Conservation (phyloP, 495 filamentous ascomycete species). For the Lepidopterella palustris region DNA sequence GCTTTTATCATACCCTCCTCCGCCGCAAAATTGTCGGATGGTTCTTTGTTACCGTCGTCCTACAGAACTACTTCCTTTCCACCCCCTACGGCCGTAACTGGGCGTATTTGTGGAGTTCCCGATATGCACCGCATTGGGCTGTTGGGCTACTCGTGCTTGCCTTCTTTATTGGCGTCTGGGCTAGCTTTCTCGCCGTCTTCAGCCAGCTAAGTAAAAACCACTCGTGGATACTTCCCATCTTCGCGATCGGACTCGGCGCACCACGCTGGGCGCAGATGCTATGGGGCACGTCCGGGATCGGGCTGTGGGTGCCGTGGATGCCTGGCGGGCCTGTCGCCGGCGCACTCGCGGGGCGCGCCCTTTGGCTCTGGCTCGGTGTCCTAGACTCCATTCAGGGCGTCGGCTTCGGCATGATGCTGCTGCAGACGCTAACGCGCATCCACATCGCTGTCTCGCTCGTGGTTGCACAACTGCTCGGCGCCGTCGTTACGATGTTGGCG, state of each 20-base stretch:
- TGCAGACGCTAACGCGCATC: conserved; percentile 56
- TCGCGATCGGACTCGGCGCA: conserved; percentile 56
- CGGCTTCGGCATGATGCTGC: conserved; percentile 58
- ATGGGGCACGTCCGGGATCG: conserved; percentile 54
- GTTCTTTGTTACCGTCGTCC: conserved; percentile 55
- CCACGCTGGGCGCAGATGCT: conserved; percentile 62
- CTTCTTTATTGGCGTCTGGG: conserved; percentile 58
- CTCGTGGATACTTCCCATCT: conserved; percentile 60
- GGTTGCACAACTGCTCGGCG: conserved; percentile 51
- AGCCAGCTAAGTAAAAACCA: conserved; percentile 47
- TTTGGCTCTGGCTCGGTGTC: conserved; percentile 65
- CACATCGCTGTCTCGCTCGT: conserved; percentile 52
- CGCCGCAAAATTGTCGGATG: conserved; percentile 55
- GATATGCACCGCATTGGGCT: conserved; percentile 48
- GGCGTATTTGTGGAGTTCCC: conserved; percentile 51
- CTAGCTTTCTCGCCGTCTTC: conserved; percentile 43
- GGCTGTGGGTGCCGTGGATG: conserved; percentile 54
- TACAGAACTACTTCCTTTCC: conserved; percentile 63
- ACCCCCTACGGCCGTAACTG: conserved; percentile 58
- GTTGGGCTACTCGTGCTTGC: conserved; percentile 48
- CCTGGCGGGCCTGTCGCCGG: conserved; percentile 43
- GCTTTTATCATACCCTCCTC: conserved; percentile 49
- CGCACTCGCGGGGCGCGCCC: conserved; percentile 46
- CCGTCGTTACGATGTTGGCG: conserved; percentile 52
- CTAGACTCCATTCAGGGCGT: conserved; percentile 57